Evolutionary conservation across 148 eudicot genomes (phyloP), one percentile per base, ranked within the genome.

Genomic region (Silene conica): DNA sequence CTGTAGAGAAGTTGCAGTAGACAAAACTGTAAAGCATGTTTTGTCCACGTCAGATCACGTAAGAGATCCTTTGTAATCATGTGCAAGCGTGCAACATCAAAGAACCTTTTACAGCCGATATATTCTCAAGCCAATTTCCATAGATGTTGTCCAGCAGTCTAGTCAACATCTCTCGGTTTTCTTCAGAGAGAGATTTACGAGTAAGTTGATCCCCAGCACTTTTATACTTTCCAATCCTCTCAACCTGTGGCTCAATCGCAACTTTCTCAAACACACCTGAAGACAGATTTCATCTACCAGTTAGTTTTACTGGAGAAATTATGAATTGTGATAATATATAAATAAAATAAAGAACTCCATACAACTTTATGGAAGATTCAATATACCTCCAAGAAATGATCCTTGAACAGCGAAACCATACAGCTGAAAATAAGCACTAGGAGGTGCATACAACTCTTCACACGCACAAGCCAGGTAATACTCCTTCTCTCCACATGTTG

Each of bases 141-240:
- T 89, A 87, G 22, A 94, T 89, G 74, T 91, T 92, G 78, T 94
- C 97, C 61, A 94, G 96, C 86, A 94, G 86, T 52, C 87, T 76
- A 64, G 89, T 89, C 83, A 94, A 81, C 98, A 94, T 90, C 80
- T 94, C 98, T 73, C 98, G 86, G 80, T 91, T 94, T 77, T 88
- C 97, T 75, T 88, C 86, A 64, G 98, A 92, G 73, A 94, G 85
- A 80, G 76, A 91, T 81, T 89, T 94, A 73, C 97, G 91, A 13
- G 80, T 75, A 70, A 94, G 93, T 79, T 88, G 97, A 82, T 94
- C 98, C 52, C 98, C 98, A 55, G 92, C 96, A 79, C 93, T 94
- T 85, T 94, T 91, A 71, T 89, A 94, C 82, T 94, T 94, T 61
- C 98, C 98, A 82, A 94, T 91, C 81, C 98, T 86, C 81, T 89